Evolutionary conservation across 176 grass and related monocot species (phyloP).

Genomic region (Guadua angustifolia): DNA sequence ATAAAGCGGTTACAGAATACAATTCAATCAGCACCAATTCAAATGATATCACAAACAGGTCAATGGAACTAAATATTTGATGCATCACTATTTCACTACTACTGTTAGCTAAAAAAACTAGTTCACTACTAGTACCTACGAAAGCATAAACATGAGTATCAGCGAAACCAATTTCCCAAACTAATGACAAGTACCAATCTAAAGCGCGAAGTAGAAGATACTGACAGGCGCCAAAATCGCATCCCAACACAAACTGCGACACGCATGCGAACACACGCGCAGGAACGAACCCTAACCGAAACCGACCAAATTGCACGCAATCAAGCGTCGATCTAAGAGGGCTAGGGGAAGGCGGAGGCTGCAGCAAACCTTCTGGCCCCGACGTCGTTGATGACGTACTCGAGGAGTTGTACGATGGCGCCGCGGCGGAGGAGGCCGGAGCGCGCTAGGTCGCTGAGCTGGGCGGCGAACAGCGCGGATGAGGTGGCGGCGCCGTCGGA

Average conservation of each 20-base stretch:
- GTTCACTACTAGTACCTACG: neutral
- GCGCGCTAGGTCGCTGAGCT: constrained; percentile 64
- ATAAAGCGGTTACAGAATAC: neutral
- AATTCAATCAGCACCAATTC: constrained; percentile 10
- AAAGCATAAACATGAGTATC: neutral
- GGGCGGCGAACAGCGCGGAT: constrained; percentile 54
- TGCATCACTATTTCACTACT: constrained; percentile 9
- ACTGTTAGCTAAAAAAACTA: neutral
- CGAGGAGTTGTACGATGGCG: constrained; percentile 67
- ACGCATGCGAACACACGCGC: too few species aligned
- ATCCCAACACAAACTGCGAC: neutral
- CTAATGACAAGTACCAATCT: neutral
- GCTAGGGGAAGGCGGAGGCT: neutral
- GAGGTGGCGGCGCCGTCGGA: constrained; percentile 61
- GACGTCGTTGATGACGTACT: constrained; percentile 66
- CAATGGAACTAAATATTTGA: neutral
- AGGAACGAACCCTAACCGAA: constrained; percentile 33
- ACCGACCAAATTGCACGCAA: neutral
- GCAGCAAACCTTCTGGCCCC: constrained; percentile 53
- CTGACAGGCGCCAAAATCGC: neutral
- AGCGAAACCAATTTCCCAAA: neutral
- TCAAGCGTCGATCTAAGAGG: neutral
- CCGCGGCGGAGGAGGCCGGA: constrained; percentile 57
- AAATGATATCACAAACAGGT: neutral
- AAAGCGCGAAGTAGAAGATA: neutral